Evolutionary conservation across 148 eudicot genomes (phyloP).

Genomic region (Tetragonia tetragonoides): DNA sequence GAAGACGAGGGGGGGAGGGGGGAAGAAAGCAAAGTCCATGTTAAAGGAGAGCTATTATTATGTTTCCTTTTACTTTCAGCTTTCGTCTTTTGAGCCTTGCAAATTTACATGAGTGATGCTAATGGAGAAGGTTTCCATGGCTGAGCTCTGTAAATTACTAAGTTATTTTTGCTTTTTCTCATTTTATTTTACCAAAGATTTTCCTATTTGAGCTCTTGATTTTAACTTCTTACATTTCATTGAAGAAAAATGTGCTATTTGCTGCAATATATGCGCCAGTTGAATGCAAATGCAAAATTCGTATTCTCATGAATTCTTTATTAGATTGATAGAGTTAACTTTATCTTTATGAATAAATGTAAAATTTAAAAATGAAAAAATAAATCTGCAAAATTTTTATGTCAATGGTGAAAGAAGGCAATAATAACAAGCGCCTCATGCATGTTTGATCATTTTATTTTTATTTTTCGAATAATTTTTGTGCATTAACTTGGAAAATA

Average conservation of each 20-base stretch:
- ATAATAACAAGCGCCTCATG: too few species aligned
- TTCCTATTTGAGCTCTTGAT: background rate
- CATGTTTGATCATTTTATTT: too few species aligned
- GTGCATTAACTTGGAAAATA: background rate
- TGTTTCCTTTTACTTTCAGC: background rate
- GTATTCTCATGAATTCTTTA: background rate
- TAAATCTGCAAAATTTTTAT: too few species aligned
- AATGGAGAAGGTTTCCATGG: background rate
- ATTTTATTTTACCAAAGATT: background rate
- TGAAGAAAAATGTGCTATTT: background rate
- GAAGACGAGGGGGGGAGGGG: background rate
- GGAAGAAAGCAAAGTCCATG: background rate
- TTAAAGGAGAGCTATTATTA: background rate
- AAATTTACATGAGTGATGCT: constrained; percentile 1
- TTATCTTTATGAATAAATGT: background rate
- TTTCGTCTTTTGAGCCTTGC: background rate
- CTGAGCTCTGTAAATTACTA: background rate
- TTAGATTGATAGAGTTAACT: background rate
- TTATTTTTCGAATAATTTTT: too few species aligned
- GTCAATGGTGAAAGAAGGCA: too few species aligned
- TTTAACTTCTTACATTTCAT: background rate
- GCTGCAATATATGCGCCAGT: background rate
- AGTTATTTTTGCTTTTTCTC: background rate
- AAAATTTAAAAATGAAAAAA: background rate
- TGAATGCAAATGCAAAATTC: background rate